Base-by-base conservation (phyloP, 768 basidiomycete species). In the Lactarius tabidus region DNA sequence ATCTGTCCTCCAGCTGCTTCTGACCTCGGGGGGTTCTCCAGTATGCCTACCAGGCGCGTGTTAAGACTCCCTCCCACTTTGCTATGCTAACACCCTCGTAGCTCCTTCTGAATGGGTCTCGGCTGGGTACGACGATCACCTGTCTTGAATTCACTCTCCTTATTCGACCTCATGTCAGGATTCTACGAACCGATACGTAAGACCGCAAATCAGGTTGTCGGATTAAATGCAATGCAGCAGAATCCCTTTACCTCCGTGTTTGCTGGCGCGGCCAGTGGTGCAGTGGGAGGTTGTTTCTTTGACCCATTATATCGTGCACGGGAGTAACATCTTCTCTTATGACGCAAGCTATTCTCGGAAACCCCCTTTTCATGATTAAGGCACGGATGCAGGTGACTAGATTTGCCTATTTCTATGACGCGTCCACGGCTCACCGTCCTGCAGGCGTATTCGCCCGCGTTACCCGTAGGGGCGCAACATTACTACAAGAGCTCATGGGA, bases 401-500 rank as follows among this genome's bases (percentile, higher is more conserved):
- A 75, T 51, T 20, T 54, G 28, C 9, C 1, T 58, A 35, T 56
- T 60, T 31, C 53, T 59, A 33, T 29, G 26, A 51, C 17, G 43
- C 48, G n/a, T 45, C 55, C 58, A 39, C 41, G 20, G 54, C 45
- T 60, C n/a, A 29, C 29, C 58, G 36, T 6, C 17, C 31, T 18
- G 29, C 63, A 91, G 89, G 97, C 97, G 33, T 99, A 94, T 77
- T 98, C 95, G 0, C 95, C 96, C 8, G 85, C 88, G 45, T 81
- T 98, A 14, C 96, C 97, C 9, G 93, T 99, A 60, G 97, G 97
- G 64, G 83, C 94, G 10, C 97, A 99, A 72, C 96, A 95, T 74
- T 74, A 92, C 71, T 99, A 99, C 79, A 91, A 88, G 70, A 89
- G 76, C 70, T 89, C 91, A 1, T 85, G 89, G 61, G 81, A 96